These are phyloP conservation scores for Colletotrichum coccodes DNA, from an alignment of 2,329 filamentous ascomycete genomes.

Conservation along the genomic window DNA sequence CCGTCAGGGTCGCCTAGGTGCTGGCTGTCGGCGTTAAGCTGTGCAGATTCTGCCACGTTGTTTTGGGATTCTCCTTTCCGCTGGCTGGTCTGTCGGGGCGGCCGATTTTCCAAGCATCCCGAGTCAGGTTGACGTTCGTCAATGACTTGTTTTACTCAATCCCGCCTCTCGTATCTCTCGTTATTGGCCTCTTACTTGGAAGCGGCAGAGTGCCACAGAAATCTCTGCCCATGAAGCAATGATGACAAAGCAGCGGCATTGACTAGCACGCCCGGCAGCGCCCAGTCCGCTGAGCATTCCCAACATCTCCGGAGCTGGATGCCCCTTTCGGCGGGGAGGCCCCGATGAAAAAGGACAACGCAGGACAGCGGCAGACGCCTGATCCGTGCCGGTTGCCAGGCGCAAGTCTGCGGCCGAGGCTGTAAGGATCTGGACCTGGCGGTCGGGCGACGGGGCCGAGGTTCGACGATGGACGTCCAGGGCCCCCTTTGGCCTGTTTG, in stretches of 20 bases:
- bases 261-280: neutral
- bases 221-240: constrained; percentile 11
- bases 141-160: constrained; percentile 1
- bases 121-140: constrained; percentile 17
- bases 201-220: constrained; percentile 2
- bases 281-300: too few species aligned
- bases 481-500: neutral
- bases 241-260: constrained; percentile 24
- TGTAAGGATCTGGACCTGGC: constrained; percentile 5
- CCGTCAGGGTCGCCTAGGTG: neutral
- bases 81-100: neutral
- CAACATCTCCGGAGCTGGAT: constrained; percentile 4
- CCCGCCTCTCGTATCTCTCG: neutral
- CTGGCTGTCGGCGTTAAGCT: neutral
- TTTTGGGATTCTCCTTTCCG: neutral
- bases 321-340: constrained; percentile 3
- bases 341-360: neutral
- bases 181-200: neutral
- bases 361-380: neutral
- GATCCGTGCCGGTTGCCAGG: constrained; percentile 15
- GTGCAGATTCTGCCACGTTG: neutral
- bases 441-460: constrained; percentile 19
- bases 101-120: constrained; percentile 1
- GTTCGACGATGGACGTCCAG: neutral
- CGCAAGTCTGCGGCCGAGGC: constrained; percentile 27